These are phyloP conservation scores for Coniella vitis DNA, from an alignment of 2,329 filamentous ascomycete genomes.

Conservation along the genomic window DNA sequence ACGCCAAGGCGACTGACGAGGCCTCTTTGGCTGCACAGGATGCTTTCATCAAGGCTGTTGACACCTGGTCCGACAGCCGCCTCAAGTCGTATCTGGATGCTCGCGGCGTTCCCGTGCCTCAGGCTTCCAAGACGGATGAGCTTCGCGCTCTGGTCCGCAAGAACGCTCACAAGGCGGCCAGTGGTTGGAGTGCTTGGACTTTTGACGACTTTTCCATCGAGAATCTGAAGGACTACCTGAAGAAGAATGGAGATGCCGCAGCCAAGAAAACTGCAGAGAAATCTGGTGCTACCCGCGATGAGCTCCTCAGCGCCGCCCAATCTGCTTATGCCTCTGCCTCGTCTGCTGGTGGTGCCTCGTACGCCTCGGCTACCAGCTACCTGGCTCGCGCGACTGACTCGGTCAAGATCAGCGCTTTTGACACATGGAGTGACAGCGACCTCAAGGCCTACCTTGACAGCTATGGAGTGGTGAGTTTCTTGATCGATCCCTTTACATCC, in stretches of 20 bases:
- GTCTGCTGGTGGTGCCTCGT: constrained; percentile 47
- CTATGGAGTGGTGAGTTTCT: constrained; percentile 57
- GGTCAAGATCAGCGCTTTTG: constrained; percentile 61
- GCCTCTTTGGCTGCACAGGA: constrained; percentile 56
- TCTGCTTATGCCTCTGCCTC: constrained; percentile 54
- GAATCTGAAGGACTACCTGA: constrained; percentile 57
- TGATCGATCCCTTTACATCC: background rate
- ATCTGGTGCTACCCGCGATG: constrained; percentile 62
- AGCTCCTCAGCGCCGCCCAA: constrained; percentile 60
- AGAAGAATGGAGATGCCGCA: constrained; percentile 43
- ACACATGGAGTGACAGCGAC: constrained; percentile 66
- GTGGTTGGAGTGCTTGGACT: constrained; percentile 66
- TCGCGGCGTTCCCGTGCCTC: constrained; percentile 68
- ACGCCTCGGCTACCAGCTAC: constrained; percentile 65
- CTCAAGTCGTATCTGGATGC: constrained; percentile 74
- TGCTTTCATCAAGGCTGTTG: constrained; percentile 56
- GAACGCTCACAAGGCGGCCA: constrained; percentile 62
- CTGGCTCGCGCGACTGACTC: constrained; percentile 57
- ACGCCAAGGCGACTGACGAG: constrained; percentile 66
- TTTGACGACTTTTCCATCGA: constrained; percentile 72
- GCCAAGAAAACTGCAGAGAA: constrained; percentile 56
- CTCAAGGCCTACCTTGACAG: constrained; percentile 75
- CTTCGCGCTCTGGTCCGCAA: constrained; percentile 69
- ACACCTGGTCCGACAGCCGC: constrained; percentile 66
- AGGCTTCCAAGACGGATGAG: constrained; percentile 63